These are phyloP conservation scores for Cryphonectria carpinicola DNA, from an alignment of 2,329 filamentous ascomycete species.

Conservation along the genomic window DNA sequence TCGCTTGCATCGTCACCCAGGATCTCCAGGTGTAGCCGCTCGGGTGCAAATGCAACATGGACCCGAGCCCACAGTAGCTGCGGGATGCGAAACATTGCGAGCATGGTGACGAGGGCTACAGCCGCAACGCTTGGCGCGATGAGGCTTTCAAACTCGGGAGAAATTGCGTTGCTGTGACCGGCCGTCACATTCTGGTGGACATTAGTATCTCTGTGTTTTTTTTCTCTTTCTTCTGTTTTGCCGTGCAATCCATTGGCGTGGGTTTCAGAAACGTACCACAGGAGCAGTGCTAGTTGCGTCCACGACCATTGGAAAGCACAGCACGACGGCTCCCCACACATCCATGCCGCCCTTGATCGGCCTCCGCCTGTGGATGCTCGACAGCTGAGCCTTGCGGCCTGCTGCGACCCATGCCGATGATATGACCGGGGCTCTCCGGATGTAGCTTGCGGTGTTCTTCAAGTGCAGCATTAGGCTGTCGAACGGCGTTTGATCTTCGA, in stretches of 20 bases:
- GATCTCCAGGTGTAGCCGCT: neutral
- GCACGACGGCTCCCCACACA: too few species aligned
- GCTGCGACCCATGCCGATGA: neutral
- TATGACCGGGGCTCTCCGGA: neutral
- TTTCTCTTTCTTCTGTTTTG: too few species aligned
- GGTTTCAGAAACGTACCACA: neutral
- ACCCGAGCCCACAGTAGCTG: neutral
- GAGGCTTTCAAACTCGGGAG: neutral
- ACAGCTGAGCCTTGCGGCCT: neutral
- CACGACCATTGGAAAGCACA: neutral
- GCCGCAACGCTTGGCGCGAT: neutral
- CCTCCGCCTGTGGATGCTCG: neutral
- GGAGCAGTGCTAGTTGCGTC: neutral
- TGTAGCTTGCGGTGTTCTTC: neutral
- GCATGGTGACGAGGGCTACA: neutral
- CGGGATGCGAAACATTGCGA: neutral
- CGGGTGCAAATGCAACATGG: neutral
- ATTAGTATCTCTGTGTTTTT: neutral
- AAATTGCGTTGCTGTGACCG: neutral
- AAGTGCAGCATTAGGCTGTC: neutral
- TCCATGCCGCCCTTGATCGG: neutral
- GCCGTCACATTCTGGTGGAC: neutral
- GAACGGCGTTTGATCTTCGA: neutral
- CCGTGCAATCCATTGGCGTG: neutral
- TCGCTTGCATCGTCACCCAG: neutral